Base-by-base conservation (phyloP, 768 basidiomycete genomes). In the Fistulinella prunicolor region DNA sequence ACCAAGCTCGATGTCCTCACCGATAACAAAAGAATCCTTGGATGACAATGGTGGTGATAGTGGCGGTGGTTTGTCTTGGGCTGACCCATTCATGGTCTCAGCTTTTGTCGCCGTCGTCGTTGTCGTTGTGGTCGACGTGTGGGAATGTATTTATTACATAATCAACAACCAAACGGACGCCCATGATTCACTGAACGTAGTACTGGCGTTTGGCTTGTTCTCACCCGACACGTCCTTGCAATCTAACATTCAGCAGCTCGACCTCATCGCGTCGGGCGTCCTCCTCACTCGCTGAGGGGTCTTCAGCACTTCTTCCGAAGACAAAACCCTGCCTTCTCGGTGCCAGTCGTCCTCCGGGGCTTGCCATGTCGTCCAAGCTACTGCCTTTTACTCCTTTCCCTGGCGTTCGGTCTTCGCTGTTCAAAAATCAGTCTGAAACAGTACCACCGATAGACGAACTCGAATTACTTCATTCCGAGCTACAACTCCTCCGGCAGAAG, bases 361-460 rank as follows among this genome's bases (percentile, higher is more conserved):
- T 53, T 42, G 58, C 53, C 64, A 88, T 87, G 86, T 76, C 83
- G 65, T 78, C 82, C 47, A 81, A 72, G 65, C 72, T 86, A 46
- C 64, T 70, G 47, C 69, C 69, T 41, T 89, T 75, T 67, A 54
- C 71, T 47, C 61, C 66, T 32, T 77, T 77, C 39, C 64, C 74
- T n/a, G 57, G 67, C 52, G 71, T 82, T 49, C 79, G 76, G 51
- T 85, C 86, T 34, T 62, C 74, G 49, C 69, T 90, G 47, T 70
- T 88, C 61, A 83, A 79, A 71, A 79, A 72, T 55, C 75, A 76
- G 1, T 73, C 85, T 47, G 85, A 89, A 47, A 49, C 74, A 12
- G 75, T 92, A 14, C 89, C 89, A 8, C 74, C 83, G 19, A 79
- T 80, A 16, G 83, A 86, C 44, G 89, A 91, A 34, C 80, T 91